Evolutionary conservation across 352 stramenopile species (phyloP).

Genomic region (Phytophthora niederhauseri): DNA sequence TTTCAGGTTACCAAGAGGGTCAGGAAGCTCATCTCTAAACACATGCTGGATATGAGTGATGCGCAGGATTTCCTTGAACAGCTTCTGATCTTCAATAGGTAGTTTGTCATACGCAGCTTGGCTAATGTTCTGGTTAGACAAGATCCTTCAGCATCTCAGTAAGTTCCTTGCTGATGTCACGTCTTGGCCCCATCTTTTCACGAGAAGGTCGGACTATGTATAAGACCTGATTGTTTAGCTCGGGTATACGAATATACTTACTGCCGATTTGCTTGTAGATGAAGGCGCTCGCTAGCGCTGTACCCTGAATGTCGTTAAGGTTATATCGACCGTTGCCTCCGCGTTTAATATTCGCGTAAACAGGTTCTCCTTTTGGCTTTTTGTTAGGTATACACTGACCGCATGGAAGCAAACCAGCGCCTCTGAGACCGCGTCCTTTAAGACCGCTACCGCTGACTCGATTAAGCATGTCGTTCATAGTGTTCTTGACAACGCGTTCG

Average conservation of each 20-base stretch:
- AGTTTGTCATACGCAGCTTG: background rate
- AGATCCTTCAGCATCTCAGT: background rate
- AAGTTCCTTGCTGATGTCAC: background rate
- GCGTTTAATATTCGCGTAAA: background rate
- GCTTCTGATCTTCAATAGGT: slow-evolving; percentile 1
- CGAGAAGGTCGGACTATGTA: background rate
- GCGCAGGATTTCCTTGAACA: background rate
- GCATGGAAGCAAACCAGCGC: background rate
- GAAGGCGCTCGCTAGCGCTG: background rate
- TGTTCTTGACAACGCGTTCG: background rate
- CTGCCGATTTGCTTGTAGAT: background rate
- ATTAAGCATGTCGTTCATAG: slow-evolving; percentile 5
- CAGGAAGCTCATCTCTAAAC: slow-evolving; percentile 2
- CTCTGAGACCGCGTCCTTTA: background rate
- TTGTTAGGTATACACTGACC: background rate
- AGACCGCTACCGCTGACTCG: background rate
- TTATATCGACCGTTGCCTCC: background rate
- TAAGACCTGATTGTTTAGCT: background rate
- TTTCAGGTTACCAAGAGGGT: background rate
- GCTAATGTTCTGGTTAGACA: slow-evolving; percentile 1
- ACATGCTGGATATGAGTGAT: slow-evolving; percentile 3
- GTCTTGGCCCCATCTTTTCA: background rate
- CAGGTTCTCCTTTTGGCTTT: background rate
- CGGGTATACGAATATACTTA: slow-evolving; percentile 3
- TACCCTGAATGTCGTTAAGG: slow-evolving; percentile 6